Base-by-base conservation (phyloP, 2,329 filamentous ascomycete species). In the Remersonia thermophila region DNA sequence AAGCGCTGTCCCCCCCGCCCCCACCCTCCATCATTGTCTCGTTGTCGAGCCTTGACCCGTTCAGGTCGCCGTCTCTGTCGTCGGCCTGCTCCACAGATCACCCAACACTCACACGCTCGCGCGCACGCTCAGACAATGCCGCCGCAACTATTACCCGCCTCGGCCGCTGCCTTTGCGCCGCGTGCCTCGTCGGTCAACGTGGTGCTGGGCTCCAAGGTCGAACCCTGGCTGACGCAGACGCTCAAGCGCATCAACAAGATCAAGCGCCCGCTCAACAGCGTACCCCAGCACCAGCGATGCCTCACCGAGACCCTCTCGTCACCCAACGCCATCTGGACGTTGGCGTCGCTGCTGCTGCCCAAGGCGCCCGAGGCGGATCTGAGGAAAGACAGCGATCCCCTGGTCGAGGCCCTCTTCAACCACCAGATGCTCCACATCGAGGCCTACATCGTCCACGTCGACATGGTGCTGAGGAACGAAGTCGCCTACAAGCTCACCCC, bases 391-490 rank as follows among this genome's bases (percentile, higher is more conserved):
- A 65, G 75, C 35, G 83, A 93, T 56, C 82, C 83, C 31, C 67
- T 93, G 47, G 70, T 89, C 48, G 86, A 95, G 62, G 83, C 83
- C 45, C 66, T 95, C 45, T 85, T 83, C 72, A 93, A 93, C 71
- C 91, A 89, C 62, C 82, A 93, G 66, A 74, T 95, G 55, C 68
- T 95, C 54, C 85, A 95, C 58, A 67, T 96, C 51, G 87, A 96
- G 64, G 91, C 91, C 35, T 98, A 98, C 59, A 89, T 96, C 51
- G 91, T 98, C 43, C 89, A 96, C 61, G 86, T 98, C 61, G 91
- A 98, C 66, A 94, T 96, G 86, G 89, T 98, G 41, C 77, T 93
- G 53, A 82, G 87, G 61, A 91, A 93, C 58, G 91, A 96, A 66
- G 86, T 98, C 54, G 91, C 87, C 49, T 96, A 87, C 73, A 98